Evolutionary conservation across 441 rosid species (phyloP).

Genomic region (Erodium trifolium): DNA sequence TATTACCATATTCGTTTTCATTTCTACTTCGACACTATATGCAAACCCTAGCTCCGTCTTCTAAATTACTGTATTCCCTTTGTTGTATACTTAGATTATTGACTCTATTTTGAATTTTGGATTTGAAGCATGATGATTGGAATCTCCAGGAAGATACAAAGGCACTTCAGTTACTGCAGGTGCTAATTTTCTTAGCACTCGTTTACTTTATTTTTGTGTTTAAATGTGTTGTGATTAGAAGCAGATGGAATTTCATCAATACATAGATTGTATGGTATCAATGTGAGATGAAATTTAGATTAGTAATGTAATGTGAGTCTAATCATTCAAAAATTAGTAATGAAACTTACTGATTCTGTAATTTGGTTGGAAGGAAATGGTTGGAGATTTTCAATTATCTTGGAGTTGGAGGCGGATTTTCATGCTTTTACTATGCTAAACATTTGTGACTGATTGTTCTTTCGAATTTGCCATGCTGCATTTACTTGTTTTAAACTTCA

Average conservation of each 20-base stretch:
- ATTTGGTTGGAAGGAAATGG: neutral
- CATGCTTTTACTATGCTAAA: neutral
- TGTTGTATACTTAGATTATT: neutral
- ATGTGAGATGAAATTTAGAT: neutral
- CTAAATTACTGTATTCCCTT: neutral
- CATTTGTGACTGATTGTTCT: neutral
- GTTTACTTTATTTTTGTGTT: neutral
- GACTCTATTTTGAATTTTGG: neutral
- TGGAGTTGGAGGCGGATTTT: neutral
- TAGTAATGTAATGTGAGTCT: neutral
- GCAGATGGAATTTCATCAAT: neutral
- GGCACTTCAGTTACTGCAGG: conserved; percentile 67
- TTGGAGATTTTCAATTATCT: neutral
- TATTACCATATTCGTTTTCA: neutral
- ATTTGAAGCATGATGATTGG: conserved; percentile 71
- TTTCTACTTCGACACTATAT: neutral
- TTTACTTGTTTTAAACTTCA: neutral
- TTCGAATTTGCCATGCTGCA: neutral
- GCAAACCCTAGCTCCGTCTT: neutral
- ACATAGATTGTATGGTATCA: neutral
- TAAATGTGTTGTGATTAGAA: too few species aligned
- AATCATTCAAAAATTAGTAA: neutral
- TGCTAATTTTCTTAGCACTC: conserved; percentile 13
- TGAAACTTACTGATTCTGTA: neutral
- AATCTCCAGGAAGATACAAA: conserved; percentile 60